phyloP scores from a whole-genome alignment of 2,329 filamentous ascomycete genomes.

The Achaetomium macrosporum region DNA sequence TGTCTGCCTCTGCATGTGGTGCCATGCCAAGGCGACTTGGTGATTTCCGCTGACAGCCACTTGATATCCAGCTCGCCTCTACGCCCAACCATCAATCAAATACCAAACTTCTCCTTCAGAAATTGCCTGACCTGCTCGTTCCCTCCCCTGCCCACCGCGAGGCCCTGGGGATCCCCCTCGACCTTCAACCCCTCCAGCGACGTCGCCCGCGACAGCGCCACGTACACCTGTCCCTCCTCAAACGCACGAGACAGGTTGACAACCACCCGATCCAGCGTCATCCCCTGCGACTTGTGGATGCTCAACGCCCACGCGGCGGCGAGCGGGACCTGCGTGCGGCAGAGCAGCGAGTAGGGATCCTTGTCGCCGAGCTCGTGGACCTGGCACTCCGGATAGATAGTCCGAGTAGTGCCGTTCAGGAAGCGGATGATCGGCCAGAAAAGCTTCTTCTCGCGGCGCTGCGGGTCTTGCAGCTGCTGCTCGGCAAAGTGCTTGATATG shows the following conservation, averaged over 20 bases:
- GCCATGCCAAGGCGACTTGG: constrained; percentile 37
- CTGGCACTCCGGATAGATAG: constrained; percentile 47
- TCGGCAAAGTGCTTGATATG: constrained; percentile 37
- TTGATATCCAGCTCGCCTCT: neutral
- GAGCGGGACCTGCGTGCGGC: constrained; percentile 57
- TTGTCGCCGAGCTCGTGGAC: constrained; percentile 41
- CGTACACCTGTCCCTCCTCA: constrained; percentile 55
- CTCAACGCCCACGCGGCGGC: constrained; percentile 57
- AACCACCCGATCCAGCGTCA: constrained; percentile 54
- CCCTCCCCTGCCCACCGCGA: constrained; percentile 28
- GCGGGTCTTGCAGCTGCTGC: constrained; percentile 9
- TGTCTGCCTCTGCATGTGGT: too few relatives aligned
- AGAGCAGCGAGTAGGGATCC: constrained; percentile 41
- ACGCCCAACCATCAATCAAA: neutral
- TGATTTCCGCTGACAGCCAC: too few relatives aligned
- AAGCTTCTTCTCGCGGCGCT: constrained; percentile 21
- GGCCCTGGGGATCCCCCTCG: constrained; percentile 28
- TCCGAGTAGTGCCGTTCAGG: constrained; percentile 38
- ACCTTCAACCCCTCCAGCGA: constrained; percentile 44
- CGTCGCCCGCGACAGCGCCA: constrained; percentile 54
- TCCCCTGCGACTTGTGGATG: constrained; percentile 58
- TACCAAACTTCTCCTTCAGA: constrained; percentile 31
- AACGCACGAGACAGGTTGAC: constrained; percentile 50
- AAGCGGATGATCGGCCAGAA: constrained; percentile 50
- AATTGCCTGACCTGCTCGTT: constrained; percentile 33